Percentiles rank a stretch among this genome's conserved stretches.
These are phyloP conservation scores for Phialocephala subalpina DNA, from an alignment of 2,329 filamentous ascomycete genomes.

Conservation along the genomic window DNA sequence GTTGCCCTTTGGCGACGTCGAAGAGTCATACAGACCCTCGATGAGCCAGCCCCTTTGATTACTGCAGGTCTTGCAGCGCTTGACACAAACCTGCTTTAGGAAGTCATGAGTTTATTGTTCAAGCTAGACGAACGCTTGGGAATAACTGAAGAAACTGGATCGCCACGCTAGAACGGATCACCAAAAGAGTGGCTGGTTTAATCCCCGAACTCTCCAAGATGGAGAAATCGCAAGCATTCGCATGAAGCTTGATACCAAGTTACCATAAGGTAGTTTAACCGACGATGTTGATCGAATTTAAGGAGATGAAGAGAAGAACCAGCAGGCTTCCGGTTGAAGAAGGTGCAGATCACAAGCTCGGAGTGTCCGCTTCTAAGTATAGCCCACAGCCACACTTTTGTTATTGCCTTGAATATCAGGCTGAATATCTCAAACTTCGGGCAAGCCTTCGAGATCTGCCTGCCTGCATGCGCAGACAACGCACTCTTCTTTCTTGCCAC, in stretches of 20 bases:
- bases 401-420: not conserved
- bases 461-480: not conserved
- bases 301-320: not conserved
- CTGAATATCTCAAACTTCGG: not conserved
- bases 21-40: not conserved
- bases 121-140: not conserved
- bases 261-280: not conserved
- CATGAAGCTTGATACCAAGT: not conserved
- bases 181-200: slow-evolving; percentile 10
- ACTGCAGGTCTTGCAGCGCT: not conserved
- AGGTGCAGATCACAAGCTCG: not conserved
- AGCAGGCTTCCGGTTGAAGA: not conserved
- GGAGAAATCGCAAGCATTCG: not conserved
- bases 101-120: not conserved
- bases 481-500: slow-evolving; percentile 5
- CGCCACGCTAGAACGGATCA: slow-evolving; percentile 16
- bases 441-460: not conserved
- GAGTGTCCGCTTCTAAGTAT: not conserved
- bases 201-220: slow-evolving; percentile 9
- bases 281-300: slow-evolving; percentile 2
- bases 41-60: not conserved
- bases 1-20: too few relatives aligned
- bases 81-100: not conserved
- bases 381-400: not conserved
- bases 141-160: slow-evolving; percentile 11